Evolutionary conservation across 176 grass and related monocot genomes (phyloP), one percentile per base, ranked within the genome.

Genomic region (Hsuehochloa calcarea): DNA sequence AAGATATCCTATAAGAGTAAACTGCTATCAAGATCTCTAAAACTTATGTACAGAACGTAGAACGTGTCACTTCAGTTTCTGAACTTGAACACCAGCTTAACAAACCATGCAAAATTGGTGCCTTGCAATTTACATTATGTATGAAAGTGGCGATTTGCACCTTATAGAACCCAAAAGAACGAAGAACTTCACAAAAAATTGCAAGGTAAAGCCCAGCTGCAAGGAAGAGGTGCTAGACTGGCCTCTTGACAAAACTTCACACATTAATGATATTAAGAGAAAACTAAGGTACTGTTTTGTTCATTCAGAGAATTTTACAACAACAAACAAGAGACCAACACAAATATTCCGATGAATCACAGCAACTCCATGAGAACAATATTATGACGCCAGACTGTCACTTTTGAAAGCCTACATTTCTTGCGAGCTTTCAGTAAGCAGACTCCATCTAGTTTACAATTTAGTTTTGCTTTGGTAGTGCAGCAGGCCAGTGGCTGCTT

Each of bases 231-330:
- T 22, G 25, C 61, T 15, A 14, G 9, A 13, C 26, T 55, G 27
- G 27, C 20, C 37, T 81, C 34, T 65, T 87, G 10, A 15, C 37
- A 34, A 76, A 69, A 60, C 63, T 49, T 70, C 39, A 77, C 45
- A 56, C 35, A 29, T 64, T 12, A 20, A 26, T 9, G 2, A 61
- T 64, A 64, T 54, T 58, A 31, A 78, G 27, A 10, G 26, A n/a
- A 56, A 50, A 38, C 14, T 9, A 55, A 79, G 13, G 79, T 51
- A 90, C 80, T 51, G 38, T 47, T 90, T 56, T 58, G 26, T 87
- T 86, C 84, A 74, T 79, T 47, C 70, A 63, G 46, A 51, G 50
- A 83, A 64, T 79, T 77, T 68, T 71, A 90, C 83, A 90, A 86
- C 83, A 81, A 70, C 52, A 76, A 77, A 63, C n/a, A 70, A 61